Base-by-base conservation (phyloP, 305 asterid species). In the Fraxinus baroniana region DNA sequence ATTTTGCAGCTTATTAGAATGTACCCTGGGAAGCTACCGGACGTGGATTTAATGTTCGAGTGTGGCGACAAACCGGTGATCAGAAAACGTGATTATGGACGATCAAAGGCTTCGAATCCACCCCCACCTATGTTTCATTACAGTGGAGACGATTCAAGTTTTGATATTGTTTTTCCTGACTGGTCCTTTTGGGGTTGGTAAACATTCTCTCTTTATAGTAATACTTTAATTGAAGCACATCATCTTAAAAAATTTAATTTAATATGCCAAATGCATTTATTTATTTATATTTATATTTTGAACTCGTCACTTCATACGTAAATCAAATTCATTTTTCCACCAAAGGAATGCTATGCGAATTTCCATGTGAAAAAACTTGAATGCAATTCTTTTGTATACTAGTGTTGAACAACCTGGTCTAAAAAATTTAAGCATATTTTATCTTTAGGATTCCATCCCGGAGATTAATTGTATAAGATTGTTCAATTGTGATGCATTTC, bases 141-240 rank as follows among this genome's bases (percentile, higher is more conserved):
- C 64, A 90, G 97, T 83, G 90, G 93, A 32, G 92, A 93, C 79
- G 88, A 83, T 1, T 78, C 77, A 3, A 91, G 89, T 79, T 89
- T 86, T 68, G 98, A 95, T 77, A 93, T 95, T 60, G 94, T 90
- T 74, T 92, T 94, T 68, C 99, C 98, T 41, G 99, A 95, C 64
- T 95, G 99, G 99, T 89, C 99, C 86, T 95, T 93, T 90, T 95
- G 99, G 99, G 99, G 99, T 88, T 95, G 98, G 99, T 94, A 95
- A 90, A 85, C 85, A 78, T 80, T 76, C 83, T 74, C 74, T 78
- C 82, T 83, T 80, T n/a, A 18, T 18, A n/a, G n/a, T 74, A 49
- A 33, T 36, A 24, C 4, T 60, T 13, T 3, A 20, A 10, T 18
- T 20, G 13, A 60, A 20, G 4, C 30, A 20, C 9, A 0, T 60